A percentile compares a stretch with the other conserved stretches of the same genome.
These are phyloP conservation scores for Castanospermum australe DNA, from an alignment of 306 rosid genomes.

Conservation along the genomic window DNA sequence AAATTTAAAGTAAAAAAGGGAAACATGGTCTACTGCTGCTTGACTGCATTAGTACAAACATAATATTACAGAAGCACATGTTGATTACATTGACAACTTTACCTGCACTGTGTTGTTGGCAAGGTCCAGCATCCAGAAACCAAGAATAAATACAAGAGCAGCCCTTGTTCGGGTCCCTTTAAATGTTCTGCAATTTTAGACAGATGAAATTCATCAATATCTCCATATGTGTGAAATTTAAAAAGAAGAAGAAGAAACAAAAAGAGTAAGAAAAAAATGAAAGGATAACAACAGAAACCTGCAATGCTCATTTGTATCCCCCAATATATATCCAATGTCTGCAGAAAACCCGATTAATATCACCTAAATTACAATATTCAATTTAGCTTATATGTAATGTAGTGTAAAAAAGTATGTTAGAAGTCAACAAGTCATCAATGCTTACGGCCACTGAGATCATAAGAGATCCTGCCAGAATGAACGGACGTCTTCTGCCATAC, in stretches of 20 bases:
- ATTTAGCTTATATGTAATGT: constrained; percentile 41
- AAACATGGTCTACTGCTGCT: constrained; percentile 4
- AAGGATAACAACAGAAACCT: constrained; percentile 61
- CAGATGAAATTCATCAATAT: constrained; percentile 27
- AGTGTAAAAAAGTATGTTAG: neutral
- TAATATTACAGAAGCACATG: neutral
- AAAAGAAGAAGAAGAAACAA: neutral
- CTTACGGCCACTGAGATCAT: constrained; percentile 86
- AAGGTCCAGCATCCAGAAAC: constrained; percentile 99
- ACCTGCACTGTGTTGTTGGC: constrained; percentile 99
- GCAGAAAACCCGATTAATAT: constrained; percentile 93
- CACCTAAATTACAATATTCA: constrained; percentile 67
- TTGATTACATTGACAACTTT: constrained; percentile 28
- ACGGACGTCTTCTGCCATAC: constrained; percentile 94
- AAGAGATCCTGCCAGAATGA: constrained; percentile 89
- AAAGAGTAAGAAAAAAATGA: constrained; percentile 25
- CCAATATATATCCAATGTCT: constrained; percentile 87
- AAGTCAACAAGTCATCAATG: constrained; percentile 19
- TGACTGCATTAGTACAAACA: constrained; percentile 3
- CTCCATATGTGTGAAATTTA: neutral
- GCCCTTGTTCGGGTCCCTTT: constrained; percentile 95
- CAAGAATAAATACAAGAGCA: constrained; percentile 82
- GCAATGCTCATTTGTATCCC: constrained; percentile 91
- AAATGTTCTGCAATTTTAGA: constrained; percentile 56
- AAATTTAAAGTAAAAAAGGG: constrained; percentile 15